phyloP scores from a whole-genome alignment of 495 filamentous ascomycete genomes.

The Tetracladium setigerum region DNA sequence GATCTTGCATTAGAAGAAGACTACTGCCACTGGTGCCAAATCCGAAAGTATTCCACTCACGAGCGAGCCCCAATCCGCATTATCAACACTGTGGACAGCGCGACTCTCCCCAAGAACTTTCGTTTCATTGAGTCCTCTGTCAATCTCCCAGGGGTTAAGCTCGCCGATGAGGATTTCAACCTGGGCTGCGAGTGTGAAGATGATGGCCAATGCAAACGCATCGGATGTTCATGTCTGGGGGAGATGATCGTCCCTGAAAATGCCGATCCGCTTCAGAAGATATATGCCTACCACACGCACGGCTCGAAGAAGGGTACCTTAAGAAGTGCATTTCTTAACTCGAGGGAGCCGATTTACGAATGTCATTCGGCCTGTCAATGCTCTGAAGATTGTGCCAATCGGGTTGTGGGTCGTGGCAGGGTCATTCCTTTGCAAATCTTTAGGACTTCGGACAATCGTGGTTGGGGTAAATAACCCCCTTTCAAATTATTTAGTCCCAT shows the following conservation, averaged over 20 bases:
- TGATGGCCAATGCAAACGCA: conserved; percentile 38
- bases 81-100: conserved; percentile 37
- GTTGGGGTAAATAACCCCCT: conserved; percentile 57
- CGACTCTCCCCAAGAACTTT: conserved; percentile 39
- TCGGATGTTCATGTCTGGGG: conserved; percentile 43
- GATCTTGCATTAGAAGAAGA: background rate
- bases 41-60: conserved; percentile 36
- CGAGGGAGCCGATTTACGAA: conserved; percentile 64
- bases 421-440: conserved; percentile 75
- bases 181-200: conserved; percentile 46
- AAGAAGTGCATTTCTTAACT: conserved; percentile 38
- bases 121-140: conserved; percentile 42
- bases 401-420: conserved; percentile 73
- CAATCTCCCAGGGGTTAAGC: conserved; percentile 34
- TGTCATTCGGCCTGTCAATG: conserved; percentile 73
- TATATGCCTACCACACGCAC: conserved; percentile 31
- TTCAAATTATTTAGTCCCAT: background rate
- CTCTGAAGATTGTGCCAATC: conserved; percentile 59
- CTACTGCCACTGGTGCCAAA: conserved; percentile 43
- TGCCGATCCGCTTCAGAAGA: conserved; percentile 1
- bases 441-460: conserved; percentile 56
- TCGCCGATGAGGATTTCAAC: conserved; percentile 39
- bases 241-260: conserved; percentile 32
- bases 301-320: conserved; percentile 35
- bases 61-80: conserved; percentile 28